phyloP scores from a whole-genome alignment of 164 flowering plant genomes.

The Chloranthus sessilifolius region DNA sequence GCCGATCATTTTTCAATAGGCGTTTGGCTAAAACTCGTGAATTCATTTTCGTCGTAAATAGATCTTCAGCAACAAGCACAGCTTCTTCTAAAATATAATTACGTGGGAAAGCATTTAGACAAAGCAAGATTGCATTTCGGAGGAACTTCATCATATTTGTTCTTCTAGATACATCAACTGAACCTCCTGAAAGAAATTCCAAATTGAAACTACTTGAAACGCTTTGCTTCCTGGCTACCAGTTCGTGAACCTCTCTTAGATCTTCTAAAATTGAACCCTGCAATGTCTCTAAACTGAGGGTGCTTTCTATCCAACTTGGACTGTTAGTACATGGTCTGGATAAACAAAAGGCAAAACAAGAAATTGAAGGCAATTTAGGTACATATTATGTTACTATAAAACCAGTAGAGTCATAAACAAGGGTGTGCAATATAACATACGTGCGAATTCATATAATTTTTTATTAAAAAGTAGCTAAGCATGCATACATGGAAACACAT shows the following conservation, averaged over 20 bases:
- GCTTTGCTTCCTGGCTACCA: constrained; percentile 12
- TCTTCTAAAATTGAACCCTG: constrained; percentile 41
- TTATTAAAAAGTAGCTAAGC: no score
- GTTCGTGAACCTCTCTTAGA: constrained; percentile 40
- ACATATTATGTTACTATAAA: no score
- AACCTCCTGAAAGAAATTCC: constrained; percentile 35
- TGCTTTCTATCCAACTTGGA: constrained; percentile 65
- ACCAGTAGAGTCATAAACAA: no score
- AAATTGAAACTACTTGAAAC: constrained; percentile 20
- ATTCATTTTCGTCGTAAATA: constrained; percentile 51
- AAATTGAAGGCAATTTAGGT: no score
- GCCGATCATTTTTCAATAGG: constrained; percentile 81
- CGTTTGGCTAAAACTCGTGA: constrained; percentile 75
- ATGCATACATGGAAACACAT: no score
- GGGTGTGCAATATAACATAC: no score
- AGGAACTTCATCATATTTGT: constrained; percentile 72
- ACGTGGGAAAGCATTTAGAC: constrained; percentile 68
- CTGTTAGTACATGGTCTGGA: constrained; percentile 71
- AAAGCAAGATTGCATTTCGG: constrained; percentile 70
- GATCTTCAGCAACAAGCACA: constrained; percentile 74
- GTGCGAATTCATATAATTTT: no score
- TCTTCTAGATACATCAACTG: constrained; percentile 30
- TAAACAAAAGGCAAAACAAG: neutral
- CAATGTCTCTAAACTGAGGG: constrained; percentile 47
- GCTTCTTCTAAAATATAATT: constrained; percentile 77